Evolutionary conservation across 2,329 filamentous ascomycete species (phyloP).

Genomic region (Coleophoma eucalyptorum): DNA sequence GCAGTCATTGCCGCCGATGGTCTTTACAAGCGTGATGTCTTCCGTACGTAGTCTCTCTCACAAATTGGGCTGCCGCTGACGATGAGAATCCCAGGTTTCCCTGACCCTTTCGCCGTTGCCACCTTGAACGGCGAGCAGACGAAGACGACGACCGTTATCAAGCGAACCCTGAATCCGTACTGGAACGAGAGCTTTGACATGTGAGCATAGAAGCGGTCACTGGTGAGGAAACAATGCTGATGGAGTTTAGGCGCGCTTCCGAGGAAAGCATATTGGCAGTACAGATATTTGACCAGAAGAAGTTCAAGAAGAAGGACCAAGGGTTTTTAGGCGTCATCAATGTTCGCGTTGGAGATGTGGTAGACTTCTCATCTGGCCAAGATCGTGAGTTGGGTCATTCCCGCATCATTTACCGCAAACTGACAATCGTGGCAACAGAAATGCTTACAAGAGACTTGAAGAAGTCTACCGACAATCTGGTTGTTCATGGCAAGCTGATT

Average conservation of each 20-base stretch:
- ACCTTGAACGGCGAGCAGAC: conserved; percentile 98
- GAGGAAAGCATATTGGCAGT: conserved; percentile 97
- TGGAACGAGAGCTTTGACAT: conserved; percentile 99
- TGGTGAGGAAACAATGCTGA: conserved; percentile 11
- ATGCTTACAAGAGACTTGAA: conserved; percentile 98
- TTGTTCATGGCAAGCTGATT: conserved; percentile 96
- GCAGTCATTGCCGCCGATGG: conserved; percentile 98
- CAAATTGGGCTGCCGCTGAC: conserved; percentile 9
- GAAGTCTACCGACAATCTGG: conserved; percentile 96
- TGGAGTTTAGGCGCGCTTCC: conserved; percentile 66
- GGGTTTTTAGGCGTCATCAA: conserved; percentile 98
- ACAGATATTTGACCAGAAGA: conserved; percentile 99
- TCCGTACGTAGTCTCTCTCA: conserved; percentile 62
- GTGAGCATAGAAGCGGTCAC: conserved; percentile 41
- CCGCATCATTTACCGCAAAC: background rate
- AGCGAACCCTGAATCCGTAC: conserved; percentile 97
- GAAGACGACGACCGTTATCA: conserved; percentile 94
- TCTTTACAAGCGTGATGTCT: conserved; percentile 98
- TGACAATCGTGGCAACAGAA: conserved; percentile 45
- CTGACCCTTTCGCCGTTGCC: conserved; percentile 95
- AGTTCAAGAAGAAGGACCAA: conserved; percentile 99
- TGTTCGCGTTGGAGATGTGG: conserved; percentile 88
- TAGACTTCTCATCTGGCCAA: conserved; percentile 83
- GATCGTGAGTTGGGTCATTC: conserved; percentile 64
- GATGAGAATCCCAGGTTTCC: conserved; percentile 66